Conservation (phyloP, 23 red algal genomes). For the Pyropia yezoensis region DNA sequence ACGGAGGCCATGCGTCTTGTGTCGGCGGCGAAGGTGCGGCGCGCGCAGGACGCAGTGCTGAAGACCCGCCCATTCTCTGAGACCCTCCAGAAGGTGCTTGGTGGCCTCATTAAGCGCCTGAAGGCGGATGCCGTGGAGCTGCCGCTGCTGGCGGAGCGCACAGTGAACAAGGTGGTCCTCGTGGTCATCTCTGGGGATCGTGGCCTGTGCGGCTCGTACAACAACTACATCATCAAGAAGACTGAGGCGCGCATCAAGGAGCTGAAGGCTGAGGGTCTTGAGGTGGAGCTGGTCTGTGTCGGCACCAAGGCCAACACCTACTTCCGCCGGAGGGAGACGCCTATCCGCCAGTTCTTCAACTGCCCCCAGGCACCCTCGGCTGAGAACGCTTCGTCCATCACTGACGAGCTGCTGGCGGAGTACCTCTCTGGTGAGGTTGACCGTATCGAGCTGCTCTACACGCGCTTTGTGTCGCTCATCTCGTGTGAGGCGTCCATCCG, state of each 20-base stretch:
- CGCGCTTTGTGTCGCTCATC: slow-evolving; percentile 95
- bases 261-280: slow-evolving; percentile 45
- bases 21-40: slow-evolving; percentile 95
- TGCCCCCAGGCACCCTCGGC: slow-evolving; percentile 79
- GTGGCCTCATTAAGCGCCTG: slow-evolving; percentile 74
- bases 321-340: slow-evolving; percentile 42
- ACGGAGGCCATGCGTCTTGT: slow-evolving; percentile 98
- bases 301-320: slow-evolving; percentile 80
- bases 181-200: slow-evolving; percentile 84
- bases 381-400: slow-evolving; percentile 59
- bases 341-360: slow-evolving; percentile 38
- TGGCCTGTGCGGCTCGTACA: slow-evolving; percentile 94
- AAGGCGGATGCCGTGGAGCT: slow-evolving; percentile 74
- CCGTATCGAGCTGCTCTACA: slow-evolving; percentile 94
- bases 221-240: slow-evolving; percentile 83
- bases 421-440: slow-evolving; percentile 94
- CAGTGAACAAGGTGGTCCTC: slow-evolving; percentile 64
- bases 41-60: slow-evolving; percentile 96
- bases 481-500: slow-evolving; percentile 81
- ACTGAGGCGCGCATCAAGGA: slow-evolving; percentile 52
- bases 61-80: slow-evolving; percentile 95
- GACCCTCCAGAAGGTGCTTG: slow-evolving; percentile 96
- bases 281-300: slow-evolving; percentile 68
- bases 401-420: slow-evolving; percentile 75
- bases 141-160: slow-evolving; percentile 73